Evolutionary conservation across 2,329 filamentous ascomycete genomes (phyloP).

Genomic region (Zopfia rhizophila): DNA sequence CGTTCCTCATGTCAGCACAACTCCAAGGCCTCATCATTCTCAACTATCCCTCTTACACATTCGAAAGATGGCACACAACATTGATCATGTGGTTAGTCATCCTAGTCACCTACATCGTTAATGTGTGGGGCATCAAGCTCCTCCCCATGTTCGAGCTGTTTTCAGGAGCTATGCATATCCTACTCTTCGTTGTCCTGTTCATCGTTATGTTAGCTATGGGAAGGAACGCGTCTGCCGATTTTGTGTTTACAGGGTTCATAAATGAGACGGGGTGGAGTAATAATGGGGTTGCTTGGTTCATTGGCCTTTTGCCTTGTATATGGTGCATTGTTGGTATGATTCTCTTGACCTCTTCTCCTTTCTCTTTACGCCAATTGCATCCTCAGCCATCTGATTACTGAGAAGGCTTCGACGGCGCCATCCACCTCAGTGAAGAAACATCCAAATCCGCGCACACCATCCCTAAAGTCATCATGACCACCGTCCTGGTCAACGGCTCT

Average conservation of each 20-base stretch:
- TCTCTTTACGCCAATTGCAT: neutral
- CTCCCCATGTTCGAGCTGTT: constrained; percentile 53
- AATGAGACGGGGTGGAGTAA: constrained; percentile 47
- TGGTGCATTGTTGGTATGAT: constrained; percentile 27
- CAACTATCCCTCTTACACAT: constrained; percentile 47
- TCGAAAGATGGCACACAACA: constrained; percentile 53
- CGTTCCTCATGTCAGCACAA: constrained; percentile 46
- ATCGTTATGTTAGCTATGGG: constrained; percentile 45
- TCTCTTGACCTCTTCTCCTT: constrained; percentile 32
- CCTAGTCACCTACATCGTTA: constrained; percentile 45
- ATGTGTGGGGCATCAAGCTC: constrained; percentile 44
- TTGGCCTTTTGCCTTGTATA: constrained; percentile 45
- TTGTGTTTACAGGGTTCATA: constrained; percentile 41
- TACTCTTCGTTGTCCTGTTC: constrained; percentile 51
- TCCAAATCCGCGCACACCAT: constrained; percentile 51
- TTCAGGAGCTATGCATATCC: constrained; percentile 47
- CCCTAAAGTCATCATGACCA: constrained; percentile 52
- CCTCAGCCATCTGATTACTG: neutral
- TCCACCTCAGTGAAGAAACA: constrained; percentile 61
- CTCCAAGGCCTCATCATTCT: constrained; percentile 50
- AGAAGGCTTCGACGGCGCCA: constrained; percentile 57
- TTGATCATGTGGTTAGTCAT: constrained; percentile 52
- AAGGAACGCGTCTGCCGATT: constrained; percentile 43
- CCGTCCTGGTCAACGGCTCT: constrained; percentile 52
- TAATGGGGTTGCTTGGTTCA: constrained; percentile 46